phyloP scores from a whole-genome alignment of 371 early-diverging fungal genomes.

The Amoeboaphelidium occidentale region DNA sequence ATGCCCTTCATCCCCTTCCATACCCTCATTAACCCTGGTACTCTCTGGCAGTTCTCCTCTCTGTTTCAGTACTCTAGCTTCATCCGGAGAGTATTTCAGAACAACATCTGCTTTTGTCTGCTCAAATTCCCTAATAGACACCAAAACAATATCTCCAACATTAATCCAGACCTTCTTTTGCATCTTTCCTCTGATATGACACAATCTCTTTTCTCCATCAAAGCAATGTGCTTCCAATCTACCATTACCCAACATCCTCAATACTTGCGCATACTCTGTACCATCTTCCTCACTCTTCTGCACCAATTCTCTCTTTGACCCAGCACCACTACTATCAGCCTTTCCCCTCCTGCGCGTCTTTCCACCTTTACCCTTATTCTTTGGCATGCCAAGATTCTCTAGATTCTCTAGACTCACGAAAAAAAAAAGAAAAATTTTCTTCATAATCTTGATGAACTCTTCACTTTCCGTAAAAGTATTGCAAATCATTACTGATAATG shows the following conservation, averaged over 20 bases:
- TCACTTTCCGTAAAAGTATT: no score
- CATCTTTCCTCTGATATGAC: conserved; percentile 93
- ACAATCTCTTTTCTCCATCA: conserved; percentile 77
- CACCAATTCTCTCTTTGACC: conserved; percentile 85
- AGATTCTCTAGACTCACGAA: no score
- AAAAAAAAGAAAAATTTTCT: no score
- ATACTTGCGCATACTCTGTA: conserved; percentile 91
- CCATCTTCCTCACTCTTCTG: conserved; percentile 88
- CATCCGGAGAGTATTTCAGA: conserved; percentile 89
- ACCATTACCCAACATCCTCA: conserved; percentile 90
- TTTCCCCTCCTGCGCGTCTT: conserved; percentile 52
- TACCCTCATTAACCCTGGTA: conserved; percentile 22
- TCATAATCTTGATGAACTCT: no score
- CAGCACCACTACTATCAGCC: conserved; percentile 75
- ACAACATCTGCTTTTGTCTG: conserved; percentile 93
- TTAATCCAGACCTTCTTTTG: conserved; percentile 89
- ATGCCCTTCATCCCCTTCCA: not conserved
- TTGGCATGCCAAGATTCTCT: conserved; percentile 54
- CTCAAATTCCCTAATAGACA: conserved; percentile 88
- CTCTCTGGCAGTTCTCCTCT: conserved; percentile 93
- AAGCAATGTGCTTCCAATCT: conserved; percentile 82
- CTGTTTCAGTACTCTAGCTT: conserved; percentile 84
- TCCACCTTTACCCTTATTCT: conserved; percentile 66
- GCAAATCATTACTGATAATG: no score
- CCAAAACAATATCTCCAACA: conserved; percentile 81